Evolutionary conservation across 1,284 basidiomycete species (phyloP).

Genomic region (Sanghuangporus sanghuang): DNA sequence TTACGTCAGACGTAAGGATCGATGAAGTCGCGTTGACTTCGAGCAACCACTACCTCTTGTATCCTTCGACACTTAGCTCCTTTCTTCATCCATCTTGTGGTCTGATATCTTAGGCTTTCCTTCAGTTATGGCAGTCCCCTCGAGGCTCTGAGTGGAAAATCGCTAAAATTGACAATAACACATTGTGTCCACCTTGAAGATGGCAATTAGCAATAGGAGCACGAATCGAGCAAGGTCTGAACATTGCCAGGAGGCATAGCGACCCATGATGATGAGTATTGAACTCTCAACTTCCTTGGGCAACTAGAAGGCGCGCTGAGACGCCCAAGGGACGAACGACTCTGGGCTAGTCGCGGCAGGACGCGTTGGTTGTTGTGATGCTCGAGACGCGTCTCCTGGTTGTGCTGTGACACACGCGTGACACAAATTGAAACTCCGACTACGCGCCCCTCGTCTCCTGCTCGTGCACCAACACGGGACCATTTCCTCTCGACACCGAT

Average conservation of each 20-base stretch:
- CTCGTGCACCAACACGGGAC: not conserved
- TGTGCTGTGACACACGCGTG: conserved; percentile 15
- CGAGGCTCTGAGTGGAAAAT: not conserved
- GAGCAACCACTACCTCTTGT: not conserved
- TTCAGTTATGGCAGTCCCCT: not conserved
- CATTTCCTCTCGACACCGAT: not conserved
- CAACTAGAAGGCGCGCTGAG: not conserved
- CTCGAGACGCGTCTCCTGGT: conserved; percentile 1
- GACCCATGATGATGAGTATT: not conserved
- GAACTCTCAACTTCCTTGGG: no score
- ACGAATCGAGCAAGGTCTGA: no score
- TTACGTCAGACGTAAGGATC: not conserved
- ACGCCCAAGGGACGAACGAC: no score
- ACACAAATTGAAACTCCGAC: conserved; percentile 11
- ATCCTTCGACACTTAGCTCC: not conserved
- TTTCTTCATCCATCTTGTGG: not conserved
- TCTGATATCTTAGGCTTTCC: not conserved
- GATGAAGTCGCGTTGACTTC: not conserved
- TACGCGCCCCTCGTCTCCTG: not conserved
- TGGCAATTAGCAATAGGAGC: no score
- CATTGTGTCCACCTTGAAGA: no score
- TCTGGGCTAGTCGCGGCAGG: not conserved
- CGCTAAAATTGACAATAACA: not conserved
- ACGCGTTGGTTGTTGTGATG: not conserved
- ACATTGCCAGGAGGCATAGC: not conserved